These are phyloP conservation scores for Mycosarcoma mackinlayi DNA, from an alignment of 1,284 basidiomycete genomes.

Conservation along the genomic window DNA sequence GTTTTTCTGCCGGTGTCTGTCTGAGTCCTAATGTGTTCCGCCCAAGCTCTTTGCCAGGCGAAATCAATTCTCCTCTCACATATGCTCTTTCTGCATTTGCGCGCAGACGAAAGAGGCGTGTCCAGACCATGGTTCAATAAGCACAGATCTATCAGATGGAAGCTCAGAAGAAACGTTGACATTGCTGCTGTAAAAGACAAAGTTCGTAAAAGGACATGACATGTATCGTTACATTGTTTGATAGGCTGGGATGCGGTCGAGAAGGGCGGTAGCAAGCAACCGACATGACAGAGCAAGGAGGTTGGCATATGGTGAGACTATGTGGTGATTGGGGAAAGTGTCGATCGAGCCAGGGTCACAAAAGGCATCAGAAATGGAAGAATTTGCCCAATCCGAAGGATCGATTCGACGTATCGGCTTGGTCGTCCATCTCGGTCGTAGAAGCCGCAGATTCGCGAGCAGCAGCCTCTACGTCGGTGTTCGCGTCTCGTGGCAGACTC, in stretches of 20 bases:
- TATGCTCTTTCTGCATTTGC: too few species aligned
- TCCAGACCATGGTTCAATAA: background rate
- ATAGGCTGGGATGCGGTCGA: background rate
- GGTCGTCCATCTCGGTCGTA: background rate
- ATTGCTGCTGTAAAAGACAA: background rate
- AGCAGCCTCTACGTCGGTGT: slow-evolving; percentile 4
- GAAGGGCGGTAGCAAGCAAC: background rate
- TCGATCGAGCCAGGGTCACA: too few species aligned
- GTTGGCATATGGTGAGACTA: too few species aligned
- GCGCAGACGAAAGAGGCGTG: background rate
- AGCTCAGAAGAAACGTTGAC: background rate
- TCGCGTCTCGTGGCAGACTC: slow-evolving; percentile 12
- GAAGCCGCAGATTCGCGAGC: background rate
- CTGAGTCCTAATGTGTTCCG: background rate
- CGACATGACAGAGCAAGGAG: background rate
- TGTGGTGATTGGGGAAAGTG: too few species aligned
- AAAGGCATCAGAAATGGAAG: slow-evolving; percentile 38
- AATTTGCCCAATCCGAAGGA: slow-evolving; percentile 44
- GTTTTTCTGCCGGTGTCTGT: slow-evolving; percentile 1
- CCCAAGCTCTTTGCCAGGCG: too few species aligned
- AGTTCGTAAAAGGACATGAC: background rate
- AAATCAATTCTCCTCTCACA: too few species aligned
- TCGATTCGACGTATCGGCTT: slow-evolving; percentile 13
- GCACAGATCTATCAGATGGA: background rate
- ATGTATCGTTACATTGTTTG: background rate